Conservation (phyloP, 1,139 yeast species). For the Yamadazyma mexicana region DNA sequence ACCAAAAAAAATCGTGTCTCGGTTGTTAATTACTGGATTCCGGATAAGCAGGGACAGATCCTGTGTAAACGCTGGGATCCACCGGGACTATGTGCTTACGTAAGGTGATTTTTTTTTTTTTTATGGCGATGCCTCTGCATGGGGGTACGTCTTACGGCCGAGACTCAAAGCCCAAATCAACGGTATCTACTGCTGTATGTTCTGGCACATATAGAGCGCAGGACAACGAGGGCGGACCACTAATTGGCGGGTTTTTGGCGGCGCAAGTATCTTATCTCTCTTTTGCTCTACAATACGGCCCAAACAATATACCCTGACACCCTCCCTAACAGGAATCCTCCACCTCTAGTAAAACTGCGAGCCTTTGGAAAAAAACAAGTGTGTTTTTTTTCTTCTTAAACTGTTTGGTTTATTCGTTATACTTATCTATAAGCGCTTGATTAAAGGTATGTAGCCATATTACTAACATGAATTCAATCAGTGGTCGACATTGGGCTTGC, state of each 20-base stretch:
- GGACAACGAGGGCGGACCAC: background rate
- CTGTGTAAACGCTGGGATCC: background rate
- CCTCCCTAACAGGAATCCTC: background rate
- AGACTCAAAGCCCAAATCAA: too few species aligned
- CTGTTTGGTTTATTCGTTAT: slow-evolving; percentile 3
- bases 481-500: background rate
- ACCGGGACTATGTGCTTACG: background rate
- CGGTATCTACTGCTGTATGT: too few species aligned
- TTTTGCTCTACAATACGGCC: background rate
- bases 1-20: background rate
- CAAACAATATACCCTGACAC: background rate
- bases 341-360: background rate
- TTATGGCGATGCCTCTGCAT: too few species aligned
- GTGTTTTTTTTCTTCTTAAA: slow-evolving; percentile 2
- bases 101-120: background rate
- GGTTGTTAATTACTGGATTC: background rate
- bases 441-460: slow-evolving; percentile 1
- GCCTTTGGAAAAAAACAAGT: background rate
- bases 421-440: slow-evolving; percentile 1
- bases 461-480: background rate
- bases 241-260: background rate
- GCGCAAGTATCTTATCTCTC: background rate
- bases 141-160: too few species aligned
- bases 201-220: too few species aligned
- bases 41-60: background rate